Percentiles rank a stretch among this genome's conserved stretches.
These are phyloP conservation scores for Coniochaeta prunicola DNA, from an alignment of 2,329 filamentous ascomycete genomes.

Conservation along the genomic window DNA sequence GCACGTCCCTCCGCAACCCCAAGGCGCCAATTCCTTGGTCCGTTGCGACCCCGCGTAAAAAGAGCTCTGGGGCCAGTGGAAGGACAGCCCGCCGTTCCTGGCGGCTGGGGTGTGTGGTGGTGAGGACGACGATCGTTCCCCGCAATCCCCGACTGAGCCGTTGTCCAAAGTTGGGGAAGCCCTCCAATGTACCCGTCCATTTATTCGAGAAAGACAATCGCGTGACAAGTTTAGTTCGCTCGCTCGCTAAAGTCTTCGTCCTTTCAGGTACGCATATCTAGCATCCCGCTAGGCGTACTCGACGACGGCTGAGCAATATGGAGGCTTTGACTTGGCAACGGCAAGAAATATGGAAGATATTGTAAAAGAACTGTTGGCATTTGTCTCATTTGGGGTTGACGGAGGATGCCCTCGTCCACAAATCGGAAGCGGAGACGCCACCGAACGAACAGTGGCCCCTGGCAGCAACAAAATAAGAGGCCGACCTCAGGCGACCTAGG, in stretches of 20 bases:
- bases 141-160: neutral
- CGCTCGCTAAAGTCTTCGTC: neutral
- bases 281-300: neutral
- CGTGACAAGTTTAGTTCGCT: neutral
- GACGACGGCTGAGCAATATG: neutral
- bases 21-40: neutral
- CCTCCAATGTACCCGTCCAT: too few species aligned
- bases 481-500: too few species aligned
- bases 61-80: neutral
- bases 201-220: too few species aligned
- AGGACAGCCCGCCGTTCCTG: neutral
- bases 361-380: neutral
- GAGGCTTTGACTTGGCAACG: neutral
- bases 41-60: neutral
- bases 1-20: neutral
- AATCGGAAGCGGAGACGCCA: neutral
- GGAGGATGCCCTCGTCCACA: neutral
- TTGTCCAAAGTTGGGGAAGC: neutral
- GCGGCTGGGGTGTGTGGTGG: neutral
- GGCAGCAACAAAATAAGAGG: too few species aligned
- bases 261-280: neutral
- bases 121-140: neutral
- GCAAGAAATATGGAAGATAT: neutral
- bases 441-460: too few species aligned
- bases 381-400: neutral